Percentiles rank a stretch among this genome's conserved stretches.
These are phyloP conservation scores for Talaromyces verruculosus DNA, from an alignment of 2,329 filamentous ascomycete species.

Conservation along the genomic window DNA sequence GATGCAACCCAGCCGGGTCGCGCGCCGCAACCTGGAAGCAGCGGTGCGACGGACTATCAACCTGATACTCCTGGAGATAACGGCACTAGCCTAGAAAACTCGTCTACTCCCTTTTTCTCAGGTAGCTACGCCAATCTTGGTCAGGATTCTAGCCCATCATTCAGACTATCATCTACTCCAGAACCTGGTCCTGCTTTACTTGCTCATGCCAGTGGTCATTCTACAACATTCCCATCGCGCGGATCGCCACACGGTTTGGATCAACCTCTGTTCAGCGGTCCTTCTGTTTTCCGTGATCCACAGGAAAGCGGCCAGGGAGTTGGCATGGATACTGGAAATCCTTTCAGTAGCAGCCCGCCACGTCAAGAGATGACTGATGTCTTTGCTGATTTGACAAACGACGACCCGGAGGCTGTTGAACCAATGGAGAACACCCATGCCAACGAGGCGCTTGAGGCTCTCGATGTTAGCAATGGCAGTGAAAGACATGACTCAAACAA, in stretches of 20 bases:
- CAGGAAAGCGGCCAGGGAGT: constrained; percentile 34
- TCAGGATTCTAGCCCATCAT: constrained; percentile 39
- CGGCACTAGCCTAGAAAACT: constrained; percentile 25
- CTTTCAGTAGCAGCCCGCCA: constrained; percentile 40
- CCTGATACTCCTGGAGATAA: constrained; percentile 24
- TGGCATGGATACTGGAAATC: constrained; percentile 34
- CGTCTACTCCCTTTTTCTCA: constrained; percentile 37
- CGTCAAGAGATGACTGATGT: constrained; percentile 45
- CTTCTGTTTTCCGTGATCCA: constrained; percentile 36
- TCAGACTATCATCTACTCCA: constrained; percentile 29
- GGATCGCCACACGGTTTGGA: constrained; percentile 42
- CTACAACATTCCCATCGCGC: constrained; percentile 41
- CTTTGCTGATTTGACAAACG: constrained; percentile 49
- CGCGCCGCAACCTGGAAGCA: constrained; percentile 30
- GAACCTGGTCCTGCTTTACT: constrained; percentile 41
- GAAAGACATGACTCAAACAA: constrained; percentile 34
- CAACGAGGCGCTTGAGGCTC: constrained; percentile 48
- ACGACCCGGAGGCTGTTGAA: constrained; percentile 40
- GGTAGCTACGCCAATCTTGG: constrained; percentile 41
- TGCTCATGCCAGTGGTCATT: constrained; percentile 36
- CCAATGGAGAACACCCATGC: constrained; percentile 48
- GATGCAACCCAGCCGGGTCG: constrained; percentile 40
- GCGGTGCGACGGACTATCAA: constrained; percentile 17
- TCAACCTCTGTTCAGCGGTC: constrained; percentile 45
- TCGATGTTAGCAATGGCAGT: constrained; percentile 41